phyloP scores from a whole-genome alignment of 2,329 filamentous ascomycete species.

The Hypomyces perniciosus region DNA sequence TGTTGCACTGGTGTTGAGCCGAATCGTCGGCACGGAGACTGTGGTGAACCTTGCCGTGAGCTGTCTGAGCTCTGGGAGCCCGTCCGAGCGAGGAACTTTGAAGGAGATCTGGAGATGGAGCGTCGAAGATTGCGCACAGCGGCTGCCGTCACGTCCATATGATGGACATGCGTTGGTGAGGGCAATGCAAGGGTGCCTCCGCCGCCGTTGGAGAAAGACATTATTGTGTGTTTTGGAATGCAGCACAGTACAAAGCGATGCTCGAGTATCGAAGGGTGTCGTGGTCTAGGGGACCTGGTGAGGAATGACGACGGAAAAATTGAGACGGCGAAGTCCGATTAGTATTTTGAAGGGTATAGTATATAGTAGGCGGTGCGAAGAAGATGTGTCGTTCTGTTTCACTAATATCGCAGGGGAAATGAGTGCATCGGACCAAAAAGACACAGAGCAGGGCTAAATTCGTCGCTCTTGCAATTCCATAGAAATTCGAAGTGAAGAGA shows the following conservation, averaged over 20 bases:
- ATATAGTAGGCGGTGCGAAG: slow-evolving; percentile 4
- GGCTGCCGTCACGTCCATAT: slow-evolving; percentile 68
- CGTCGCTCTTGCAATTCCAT: background rate
- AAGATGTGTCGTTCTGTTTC: slow-evolving; percentile 1
- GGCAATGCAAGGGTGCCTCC: slow-evolving; percentile 75
- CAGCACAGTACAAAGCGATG: slow-evolving; percentile 14
- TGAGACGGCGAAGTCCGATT: background rate
- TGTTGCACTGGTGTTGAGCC: slow-evolving; percentile 29
- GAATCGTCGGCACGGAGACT: slow-evolving; percentile 45
- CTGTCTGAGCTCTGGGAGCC: slow-evolving; percentile 42
- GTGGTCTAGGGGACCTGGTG: slow-evolving; percentile 18
- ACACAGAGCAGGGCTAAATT: slow-evolving; percentile 2
- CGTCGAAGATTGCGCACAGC: slow-evolving; percentile 78
- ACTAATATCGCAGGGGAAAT: slow-evolving; percentile 3
- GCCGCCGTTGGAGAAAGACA: slow-evolving; percentile 52
- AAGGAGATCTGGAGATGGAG: slow-evolving; percentile 89
- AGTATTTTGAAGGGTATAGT: slow-evolving; percentile 4
- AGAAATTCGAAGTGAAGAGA: background rate
- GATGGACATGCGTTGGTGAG: slow-evolving; percentile 76
- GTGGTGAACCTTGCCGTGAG: slow-evolving; percentile 43
- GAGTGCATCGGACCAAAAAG: slow-evolving; percentile 8
- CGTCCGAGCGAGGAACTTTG: slow-evolving; percentile 64
- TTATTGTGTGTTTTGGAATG: slow-evolving; percentile 32
- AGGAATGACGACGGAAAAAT: slow-evolving; percentile 20
- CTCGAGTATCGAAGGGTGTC: slow-evolving; percentile 16